Evolutionary conservation across 257 asterid genomes (phyloP).

Genomic region (Cruciata laevipes): DNA sequence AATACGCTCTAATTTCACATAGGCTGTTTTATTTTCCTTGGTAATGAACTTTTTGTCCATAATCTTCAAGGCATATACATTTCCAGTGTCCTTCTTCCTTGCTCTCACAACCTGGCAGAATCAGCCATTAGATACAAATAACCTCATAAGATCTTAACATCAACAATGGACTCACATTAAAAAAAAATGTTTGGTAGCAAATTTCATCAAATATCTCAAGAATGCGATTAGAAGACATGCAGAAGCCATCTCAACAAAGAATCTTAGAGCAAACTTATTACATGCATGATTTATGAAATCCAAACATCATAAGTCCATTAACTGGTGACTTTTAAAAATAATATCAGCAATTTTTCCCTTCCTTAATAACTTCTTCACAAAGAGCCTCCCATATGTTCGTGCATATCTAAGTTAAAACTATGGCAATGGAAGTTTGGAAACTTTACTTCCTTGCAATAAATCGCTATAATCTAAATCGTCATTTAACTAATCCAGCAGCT

Average conservation of each 20-base stretch:
- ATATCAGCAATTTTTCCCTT: not conserved
- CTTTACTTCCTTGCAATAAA: not conserved
- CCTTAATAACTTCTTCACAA: not conserved
- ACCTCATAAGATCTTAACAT: not conserved
- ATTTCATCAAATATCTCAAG: not conserved
- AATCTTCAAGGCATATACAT: slow-evolving; percentile 86
- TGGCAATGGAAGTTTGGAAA: not conserved
- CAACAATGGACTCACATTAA: not conserved
- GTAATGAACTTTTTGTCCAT: slow-evolving; percentile 98
- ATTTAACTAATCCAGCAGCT: slow-evolving; percentile 2
- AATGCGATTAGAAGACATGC: not conserved
- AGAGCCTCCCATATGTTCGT: not conserved
- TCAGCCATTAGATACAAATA: not conserved
- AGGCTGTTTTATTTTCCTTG: slow-evolving; percentile 95
- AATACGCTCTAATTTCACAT: slow-evolving; percentile 93
- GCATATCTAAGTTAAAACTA: not conserved
- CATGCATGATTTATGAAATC: not conserved
- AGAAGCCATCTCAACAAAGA: not conserved
- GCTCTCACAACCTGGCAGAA: slow-evolving; percentile 87
- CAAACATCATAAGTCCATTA: not conserved
- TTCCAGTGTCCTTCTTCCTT: slow-evolving; percentile 83
- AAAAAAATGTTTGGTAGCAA: not conserved
- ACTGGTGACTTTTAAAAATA: too few species aligned
- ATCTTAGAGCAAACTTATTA: not conserved
- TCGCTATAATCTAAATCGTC: too few species aligned